Evolutionary conservation across 352 stramenopile species (phyloP).

Genomic region (Phytophthora macrochlamydospora): DNA sequence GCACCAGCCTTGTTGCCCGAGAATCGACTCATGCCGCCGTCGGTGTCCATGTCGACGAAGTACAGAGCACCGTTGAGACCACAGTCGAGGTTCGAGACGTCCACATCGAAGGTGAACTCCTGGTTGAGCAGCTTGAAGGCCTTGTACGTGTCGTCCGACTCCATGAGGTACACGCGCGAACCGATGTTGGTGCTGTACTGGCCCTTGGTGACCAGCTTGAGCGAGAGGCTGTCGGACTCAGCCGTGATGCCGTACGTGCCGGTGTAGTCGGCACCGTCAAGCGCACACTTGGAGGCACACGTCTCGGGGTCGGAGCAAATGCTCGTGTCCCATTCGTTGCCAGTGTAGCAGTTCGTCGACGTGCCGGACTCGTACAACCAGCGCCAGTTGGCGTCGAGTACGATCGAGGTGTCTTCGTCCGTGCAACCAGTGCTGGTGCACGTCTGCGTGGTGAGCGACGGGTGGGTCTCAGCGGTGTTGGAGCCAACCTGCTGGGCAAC

Average conservation of each 20-base stretch:
- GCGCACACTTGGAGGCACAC: constrained; percentile 37
- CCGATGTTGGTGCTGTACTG: constrained; percentile 44
- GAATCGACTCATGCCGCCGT: constrained; percentile 34
- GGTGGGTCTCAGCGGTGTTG: constrained; percentile 33
- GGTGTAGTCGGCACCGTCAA: constrained; percentile 46
- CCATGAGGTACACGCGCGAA: constrained; percentile 43
- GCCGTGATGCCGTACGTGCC: constrained; percentile 44
- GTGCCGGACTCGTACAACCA: constrained; percentile 47
- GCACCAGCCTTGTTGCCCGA: constrained; percentile 40
- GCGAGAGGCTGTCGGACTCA: constrained; percentile 16
- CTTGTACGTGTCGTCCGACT: constrained; percentile 31
- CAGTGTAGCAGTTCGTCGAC: constrained; percentile 27
- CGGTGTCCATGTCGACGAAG: constrained; percentile 49
- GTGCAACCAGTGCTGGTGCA: constrained; percentile 32
- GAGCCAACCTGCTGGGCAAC: not conserved
- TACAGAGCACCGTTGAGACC: constrained; percentile 51
- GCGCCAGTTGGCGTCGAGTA: constrained; percentile 52
- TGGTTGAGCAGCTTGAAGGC: constrained; percentile 51
- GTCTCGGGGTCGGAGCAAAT: constrained; percentile 36
- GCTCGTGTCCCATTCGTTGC: constrained; percentile 33
- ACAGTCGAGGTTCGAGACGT: constrained; percentile 41
- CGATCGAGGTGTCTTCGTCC: constrained; percentile 36
- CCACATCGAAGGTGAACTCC: constrained; percentile 49
- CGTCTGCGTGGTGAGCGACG: constrained; percentile 23
- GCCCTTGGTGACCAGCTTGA: constrained; percentile 41